Conservation (phyloP, 2,329 filamentous ascomycete species). For the Aurifilum marmelostoma region DNA sequence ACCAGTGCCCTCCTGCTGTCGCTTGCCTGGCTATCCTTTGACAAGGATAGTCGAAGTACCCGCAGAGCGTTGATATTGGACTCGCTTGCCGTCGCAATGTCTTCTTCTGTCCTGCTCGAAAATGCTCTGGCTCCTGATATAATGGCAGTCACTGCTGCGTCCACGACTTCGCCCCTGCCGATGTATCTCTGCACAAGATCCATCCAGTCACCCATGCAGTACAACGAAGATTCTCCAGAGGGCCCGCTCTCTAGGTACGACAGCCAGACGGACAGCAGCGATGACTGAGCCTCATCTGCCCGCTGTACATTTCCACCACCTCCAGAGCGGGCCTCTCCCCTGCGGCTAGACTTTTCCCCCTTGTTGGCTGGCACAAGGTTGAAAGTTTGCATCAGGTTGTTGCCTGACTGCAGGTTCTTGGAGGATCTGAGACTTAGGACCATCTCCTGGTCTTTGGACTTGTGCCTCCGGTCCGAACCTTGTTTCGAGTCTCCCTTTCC, state of each 20-base stretch:
- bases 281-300: not conserved
- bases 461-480: not conserved
- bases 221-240: constrained; percentile 3
- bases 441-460: not conserved
- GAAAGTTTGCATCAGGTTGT: constrained; percentile 7
- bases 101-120: constrained; percentile 1
- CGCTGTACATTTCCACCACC: not conserved
- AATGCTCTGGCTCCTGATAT: not conserved
- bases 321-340: not conserved
- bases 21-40: not conserved
- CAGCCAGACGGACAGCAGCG: constrained; percentile 1
- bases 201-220: constrained; percentile 4
- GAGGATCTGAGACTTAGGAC: not conserved
- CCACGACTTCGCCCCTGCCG: constrained; percentile 1
- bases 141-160: constrained; percentile 1
- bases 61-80: constrained; percentile 2
- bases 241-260: not conserved
- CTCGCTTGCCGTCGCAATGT: constrained; percentile 1
- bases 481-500: not conserved
- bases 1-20: constrained; percentile 2
- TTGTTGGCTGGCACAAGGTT: constrained; percentile 2
- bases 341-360: not conserved
- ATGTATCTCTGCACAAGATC: constrained; percentile 7
- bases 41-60: not conserved
- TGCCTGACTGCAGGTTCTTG: not conserved